Conservation (phyloP, 129 eudicot species). For the Centrapalus pauciflorus region DNA sequence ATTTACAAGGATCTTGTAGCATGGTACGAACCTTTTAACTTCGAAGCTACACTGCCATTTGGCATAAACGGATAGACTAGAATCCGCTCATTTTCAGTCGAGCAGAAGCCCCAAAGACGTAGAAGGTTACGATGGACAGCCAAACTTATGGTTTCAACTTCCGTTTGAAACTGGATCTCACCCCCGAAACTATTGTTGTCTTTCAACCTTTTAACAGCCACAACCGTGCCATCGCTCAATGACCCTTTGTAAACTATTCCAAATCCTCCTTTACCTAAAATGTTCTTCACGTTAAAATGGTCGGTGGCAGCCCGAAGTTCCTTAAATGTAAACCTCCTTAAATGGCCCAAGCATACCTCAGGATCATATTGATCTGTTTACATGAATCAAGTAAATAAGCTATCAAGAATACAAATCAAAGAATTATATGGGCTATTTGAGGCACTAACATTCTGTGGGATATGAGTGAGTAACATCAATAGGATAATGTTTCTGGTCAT, state of each 20-base stretch:
- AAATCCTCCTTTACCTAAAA: conserved; percentile 85
- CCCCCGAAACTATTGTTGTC: conserved; percentile 70
- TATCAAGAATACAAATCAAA: neutral
- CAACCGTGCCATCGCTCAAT: conserved; percentile 65
- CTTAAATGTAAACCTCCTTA: conserved; percentile 69
- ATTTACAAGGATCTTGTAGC: neutral
- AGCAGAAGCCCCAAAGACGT: conserved; percentile 86
- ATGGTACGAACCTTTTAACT: conserved; percentile 59
- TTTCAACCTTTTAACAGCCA: conserved; percentile 90
- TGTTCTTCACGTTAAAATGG: conserved; percentile 70
- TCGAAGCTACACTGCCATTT: conserved; percentile 91
- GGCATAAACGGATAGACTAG: conserved; percentile 92
- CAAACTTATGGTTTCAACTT: conserved; percentile 84
- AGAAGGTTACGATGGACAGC: conserved; percentile 95
- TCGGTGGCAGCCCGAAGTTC: conserved; percentile 89
- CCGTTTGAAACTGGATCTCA: conserved; percentile 92
- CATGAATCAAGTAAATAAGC: neutral
- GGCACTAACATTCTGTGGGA: no score
- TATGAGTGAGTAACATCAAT: no score
- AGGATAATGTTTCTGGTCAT: no score
- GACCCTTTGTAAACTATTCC: conserved; percentile 78
- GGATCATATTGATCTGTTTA: conserved; percentile 93
- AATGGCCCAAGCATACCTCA: conserved; percentile 81
- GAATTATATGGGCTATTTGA: no score
- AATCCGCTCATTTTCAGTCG: conserved; percentile 81